Base-by-base conservation (phyloP, 2,329 filamentous ascomycete species). In the Clarireedia paspali region DNA sequence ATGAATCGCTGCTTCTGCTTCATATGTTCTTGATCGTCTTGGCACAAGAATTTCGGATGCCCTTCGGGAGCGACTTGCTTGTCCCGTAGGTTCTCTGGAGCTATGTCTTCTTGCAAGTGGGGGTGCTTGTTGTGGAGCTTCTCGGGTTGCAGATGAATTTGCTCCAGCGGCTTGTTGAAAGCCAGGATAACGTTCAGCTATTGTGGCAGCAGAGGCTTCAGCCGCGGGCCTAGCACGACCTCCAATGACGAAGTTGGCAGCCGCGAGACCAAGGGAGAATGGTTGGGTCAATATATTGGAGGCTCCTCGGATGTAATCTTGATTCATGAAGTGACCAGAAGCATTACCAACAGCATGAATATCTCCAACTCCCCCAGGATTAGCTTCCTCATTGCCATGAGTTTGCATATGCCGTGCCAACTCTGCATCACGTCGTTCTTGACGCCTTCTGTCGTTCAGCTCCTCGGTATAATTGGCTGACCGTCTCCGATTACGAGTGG, bases 241-340 rank as follows among this genome's bases (percentile, higher is more conserved):
- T 4, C 65, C 64, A 58, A 66, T 63, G 20, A 66, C 61, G 50
- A 67, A 66, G 39, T 71, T 67, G 6, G 68, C 70, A 9, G 69
- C 66, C 27, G 64, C 64, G 12, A 62, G 64, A 10, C 68, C 70
- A 44, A 68, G 64, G 17, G 66, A 64, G 38, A 67, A 68, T 15
- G 53, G 53, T 6, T 50, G 46, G 14, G 66, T 66, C n/a, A 71
- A 50, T 2, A 70, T 66, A 50, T 70, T 67, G 4, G 67, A 62
- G 6, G 68, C 69, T n/a, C 65, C 65, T 34, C 70, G 66, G 15
- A 75, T 65, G 57, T 82, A 84, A 58, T 82, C 74, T 27, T 85
- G 80, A 57, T 83, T 83, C 75, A 83, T 77, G 63, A 83, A 81
- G 63, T 85, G 81, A 14, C 73, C 75, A 1, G 74, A 73, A 12